Evolutionary conservation across 2,329 filamentous ascomycete species (phyloP), one percentile per base, ranked within the genome.

Genomic region (Fonsecaea monophora): DNA sequence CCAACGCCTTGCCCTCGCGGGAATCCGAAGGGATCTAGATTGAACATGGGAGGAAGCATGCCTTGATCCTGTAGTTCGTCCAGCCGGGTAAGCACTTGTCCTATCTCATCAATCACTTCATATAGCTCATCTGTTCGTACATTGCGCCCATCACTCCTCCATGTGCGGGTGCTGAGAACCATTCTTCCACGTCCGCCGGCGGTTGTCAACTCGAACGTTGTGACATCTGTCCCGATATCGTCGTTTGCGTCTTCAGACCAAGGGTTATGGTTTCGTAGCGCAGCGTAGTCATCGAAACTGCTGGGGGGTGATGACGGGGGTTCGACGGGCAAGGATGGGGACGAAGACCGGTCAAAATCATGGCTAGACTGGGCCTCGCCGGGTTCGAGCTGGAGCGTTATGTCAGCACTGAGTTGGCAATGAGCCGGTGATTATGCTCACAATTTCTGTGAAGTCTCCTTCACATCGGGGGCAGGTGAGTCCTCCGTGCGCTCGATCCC

Each of bases 371-470:
- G 60, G 42, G 58, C 18, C 25, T 58, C 62, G 6, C 60, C 61
- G 18, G 65, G 65, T 48, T 68, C 63, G 25, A 71, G 55, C 68
- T 72, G 56, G n/a, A 45, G 18, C 10, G 2, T 21, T 12, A 7
- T 32, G 57, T 71, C 48, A 68, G 65, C 50, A 50, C 40, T 32
- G 30, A 42, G 9, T 50, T n/a, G 30, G 9, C 34, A 5, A 18
- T 10, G 30, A 32, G 18, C 9, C 1, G 48, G 34, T 30, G 40
- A 50, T 9, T 10, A 12, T 64, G 83, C 90, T 75, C 82, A 96
- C 94, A 73, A 98, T 92, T 80, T 99, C 94, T 15, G 88, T 92
- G 71, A 92, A 89, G 21, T 96, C 92, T 42, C 88, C 88, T 3
- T 84, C 77, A 76, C 95, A 99, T n/a, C 81, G 78, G 15, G 93